Percentiles rank a stretch among this genome's conserved stretches.
Conservation (phyloP, 2,329 filamentous ascomycete genomes). For the Penicillium polonicum region DNA sequence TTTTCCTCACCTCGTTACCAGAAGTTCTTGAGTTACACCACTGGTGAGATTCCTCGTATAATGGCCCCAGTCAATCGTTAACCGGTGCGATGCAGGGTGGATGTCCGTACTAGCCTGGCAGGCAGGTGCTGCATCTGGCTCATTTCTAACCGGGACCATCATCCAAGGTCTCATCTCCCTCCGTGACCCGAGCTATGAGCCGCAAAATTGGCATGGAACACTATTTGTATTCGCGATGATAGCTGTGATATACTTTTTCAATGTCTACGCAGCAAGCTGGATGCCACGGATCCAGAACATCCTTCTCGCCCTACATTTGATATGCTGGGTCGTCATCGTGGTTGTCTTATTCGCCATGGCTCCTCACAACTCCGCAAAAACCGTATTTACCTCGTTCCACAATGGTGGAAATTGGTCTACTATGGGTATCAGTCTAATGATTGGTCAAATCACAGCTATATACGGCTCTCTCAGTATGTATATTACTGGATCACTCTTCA, state of each 20-base stretch:
- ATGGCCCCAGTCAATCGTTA: background rate
- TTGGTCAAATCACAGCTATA: slow-evolving; percentile 39
- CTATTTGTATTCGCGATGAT: slow-evolving; percentile 50
- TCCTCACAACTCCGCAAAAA: slow-evolving; percentile 26
- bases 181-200: slow-evolving; percentile 43
- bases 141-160: slow-evolving; percentile 50
- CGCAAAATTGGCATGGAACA: slow-evolving; percentile 50
- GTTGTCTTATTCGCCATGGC: slow-evolving; percentile 36
- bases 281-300: slow-evolving; percentile 42
- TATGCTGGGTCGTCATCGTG: slow-evolving; percentile 38
- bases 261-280: slow-evolving; percentile 34
- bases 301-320: slow-evolving; percentile 39
- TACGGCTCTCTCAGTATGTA: slow-evolving; percentile 30
- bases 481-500: background rate
- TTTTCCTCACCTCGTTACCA: slow-evolving; percentile 51
- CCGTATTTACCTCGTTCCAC: slow-evolving; percentile 41
- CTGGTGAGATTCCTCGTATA: slow-evolving; percentile 35
- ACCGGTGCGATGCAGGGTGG: slow-evolving; percentile 38
- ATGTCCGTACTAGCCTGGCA: slow-evolving; percentile 52
- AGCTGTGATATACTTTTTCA: slow-evolving; percentile 45
- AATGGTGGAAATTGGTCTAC: slow-evolving; percentile 41
- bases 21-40: slow-evolving; percentile 55
- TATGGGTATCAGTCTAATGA: slow-evolving; percentile 37
- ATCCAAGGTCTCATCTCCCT: slow-evolving; percentile 48
- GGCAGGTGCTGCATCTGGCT: slow-evolving; percentile 48